Conservation (phyloP, 1,284 basidiomycete genomes). For the Farysia itapuensis region DNA sequence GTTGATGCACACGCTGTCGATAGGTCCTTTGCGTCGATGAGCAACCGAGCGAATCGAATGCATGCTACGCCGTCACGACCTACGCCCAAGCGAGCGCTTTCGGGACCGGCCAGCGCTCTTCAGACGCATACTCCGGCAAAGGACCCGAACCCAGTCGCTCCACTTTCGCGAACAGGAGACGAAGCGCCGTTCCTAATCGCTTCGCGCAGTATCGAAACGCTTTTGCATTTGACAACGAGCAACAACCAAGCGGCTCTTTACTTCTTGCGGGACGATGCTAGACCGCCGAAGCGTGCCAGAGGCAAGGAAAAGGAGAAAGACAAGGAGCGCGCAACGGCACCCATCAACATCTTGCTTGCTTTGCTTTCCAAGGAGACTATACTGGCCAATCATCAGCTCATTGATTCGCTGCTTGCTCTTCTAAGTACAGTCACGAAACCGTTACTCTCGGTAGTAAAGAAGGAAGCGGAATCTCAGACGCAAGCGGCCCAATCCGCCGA, state of each 20-base stretch:
- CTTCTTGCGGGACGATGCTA: constrained; percentile 54
- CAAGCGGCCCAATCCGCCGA: constrained; percentile 3
- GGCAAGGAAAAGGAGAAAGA: constrained; percentile 47
- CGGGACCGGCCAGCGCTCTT: constrained; percentile 21
- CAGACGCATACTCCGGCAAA: constrained; percentile 8
- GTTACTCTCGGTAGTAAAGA: constrained; percentile 20
- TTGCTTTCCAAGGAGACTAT: constrained; percentile 54
- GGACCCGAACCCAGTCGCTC: constrained; percentile 21
- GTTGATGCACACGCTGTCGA: constrained; percentile 89
- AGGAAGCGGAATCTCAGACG: constrained; percentile 2
- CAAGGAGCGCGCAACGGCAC: constrained; percentile 25
- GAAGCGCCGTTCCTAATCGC: constrained; percentile 59
- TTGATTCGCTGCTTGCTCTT: constrained; percentile 54
- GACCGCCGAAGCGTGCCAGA: constrained; percentile 37
- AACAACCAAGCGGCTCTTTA: constrained; percentile 52
- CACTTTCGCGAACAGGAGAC: constrained; percentile 55
- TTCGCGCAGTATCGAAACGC: constrained; percentile 52
- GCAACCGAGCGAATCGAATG: constrained; percentile 39
- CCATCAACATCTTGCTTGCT: constrained; percentile 49
- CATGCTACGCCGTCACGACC: constrained; percentile 44
- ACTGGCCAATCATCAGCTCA: constrained; percentile 48
- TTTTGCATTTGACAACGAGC: constrained; percentile 44
- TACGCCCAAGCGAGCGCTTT: constrained; percentile 36
- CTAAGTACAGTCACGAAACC: constrained; percentile 54
- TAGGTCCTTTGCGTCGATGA: constrained; percentile 87